A percentile compares a stretch with the other conserved stretches of the same genome.
Evolutionary conservation across 2,329 filamentous ascomycete species (phyloP).

Genomic region (Pseudofabraea citricarpa): DNA sequence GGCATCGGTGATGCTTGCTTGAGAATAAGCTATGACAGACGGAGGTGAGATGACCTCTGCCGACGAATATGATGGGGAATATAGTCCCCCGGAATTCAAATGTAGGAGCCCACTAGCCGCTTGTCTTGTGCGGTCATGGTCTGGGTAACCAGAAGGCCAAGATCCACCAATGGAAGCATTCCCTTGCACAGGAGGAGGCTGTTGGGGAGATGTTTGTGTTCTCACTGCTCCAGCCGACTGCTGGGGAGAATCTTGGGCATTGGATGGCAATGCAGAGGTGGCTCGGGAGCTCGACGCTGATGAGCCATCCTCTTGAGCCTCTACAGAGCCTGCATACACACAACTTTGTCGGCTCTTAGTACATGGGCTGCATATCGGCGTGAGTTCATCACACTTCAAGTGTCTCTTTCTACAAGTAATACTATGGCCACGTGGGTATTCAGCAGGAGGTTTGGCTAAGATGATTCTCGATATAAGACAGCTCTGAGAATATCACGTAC

Average conservation of each 20-base stretch:
- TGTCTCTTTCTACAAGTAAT: constrained; percentile 37
- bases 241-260: too few relatives aligned
- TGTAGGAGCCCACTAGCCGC: constrained; percentile 4
- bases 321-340: constrained; percentile 25
- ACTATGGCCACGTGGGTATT: too few relatives aligned
- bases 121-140: constrained; percentile 4
- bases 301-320: not conserved
- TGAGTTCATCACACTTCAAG: constrained; percentile 42
- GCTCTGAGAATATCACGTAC: constrained; percentile 13
- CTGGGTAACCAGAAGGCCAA: constrained; percentile 1
- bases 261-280: too few relatives aligned
- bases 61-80: not conserved
- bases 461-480: not conserved
- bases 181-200: not conserved
- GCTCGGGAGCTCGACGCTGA: not conserved
- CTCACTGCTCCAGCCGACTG: too few relatives aligned
- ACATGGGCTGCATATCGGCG: constrained; percentile 38
- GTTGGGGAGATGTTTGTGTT: too few relatives aligned
- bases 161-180: not conserved
- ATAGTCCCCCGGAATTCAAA: constrained; percentile 1
- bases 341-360: constrained; percentile 37
- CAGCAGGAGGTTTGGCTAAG: too few relatives aligned
- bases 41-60: constrained; percentile 1
- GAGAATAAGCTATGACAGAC: not conserved
- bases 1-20: not conserved